Evolutionary conservation across 2,329 filamentous ascomycete genomes (phyloP), one percentile per base, ranked within the genome.

Genomic region (Sarocladium strictum): DNA sequence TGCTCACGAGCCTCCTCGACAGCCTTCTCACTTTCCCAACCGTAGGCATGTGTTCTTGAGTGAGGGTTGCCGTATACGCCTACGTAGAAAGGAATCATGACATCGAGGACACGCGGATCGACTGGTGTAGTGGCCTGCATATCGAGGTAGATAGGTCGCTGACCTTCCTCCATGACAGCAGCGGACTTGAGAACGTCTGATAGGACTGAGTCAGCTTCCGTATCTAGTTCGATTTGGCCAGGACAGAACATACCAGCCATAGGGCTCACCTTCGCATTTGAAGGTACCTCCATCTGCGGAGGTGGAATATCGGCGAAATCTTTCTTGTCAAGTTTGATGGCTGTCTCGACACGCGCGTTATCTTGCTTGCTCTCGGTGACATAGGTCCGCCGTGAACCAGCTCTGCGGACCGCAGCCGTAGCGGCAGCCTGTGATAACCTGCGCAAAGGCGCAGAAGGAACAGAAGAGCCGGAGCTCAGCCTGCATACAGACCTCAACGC

Each of bases 71-170:
- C 94, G 68, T 96, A 99, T 50, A 95, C 82, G 59, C 92, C 91
- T 33, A 92, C 93, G 68, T 92, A 91, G 72, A 84, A 99, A 0
- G 94, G 94, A 40, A 99, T 80, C 94, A 99, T 99, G 55, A 90
- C 88, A 70, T 99, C 94, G 45, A 99, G 81, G 29, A 99, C 94
- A 60, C 94, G 84, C 23, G 94, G 94, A 64, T 99, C 94, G 57
- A 94, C 85, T 17, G 94, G 94, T 0, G 94, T 99, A 1, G 94
- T 99, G 33, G 94, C 90, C 74, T 99, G 94, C 87, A 96, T 96
- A 68, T 99, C 94, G 54, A 99, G 86, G 65, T 99, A 99, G 67
- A 99, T 97, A 37, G 94, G 94, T 57, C 94, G 81, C 58, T 89
- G 86, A 56, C 94, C 94, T 71, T 96, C 86, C 62, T 96, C 92